Conservation (phyloP, 2,329 filamentous ascomycete species). For the Fusarium sp. region DNA sequence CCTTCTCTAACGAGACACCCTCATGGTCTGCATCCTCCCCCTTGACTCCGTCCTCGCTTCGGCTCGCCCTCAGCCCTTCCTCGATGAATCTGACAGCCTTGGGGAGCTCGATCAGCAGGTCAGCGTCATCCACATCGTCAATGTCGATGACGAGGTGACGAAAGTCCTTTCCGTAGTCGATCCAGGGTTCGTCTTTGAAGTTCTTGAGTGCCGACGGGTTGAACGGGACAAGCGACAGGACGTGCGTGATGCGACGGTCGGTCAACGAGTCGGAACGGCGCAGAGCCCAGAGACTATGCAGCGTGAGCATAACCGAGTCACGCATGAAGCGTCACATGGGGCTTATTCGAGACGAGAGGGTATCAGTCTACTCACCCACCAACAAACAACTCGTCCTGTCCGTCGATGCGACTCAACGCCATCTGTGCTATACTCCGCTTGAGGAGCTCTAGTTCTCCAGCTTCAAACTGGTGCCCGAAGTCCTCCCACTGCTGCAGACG, state of each 20-base stretch:
- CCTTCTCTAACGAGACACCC: conserved; percentile 36
- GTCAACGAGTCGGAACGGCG: conserved; percentile 76
- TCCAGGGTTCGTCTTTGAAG: conserved; percentile 62
- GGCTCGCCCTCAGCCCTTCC: conserved; percentile 66
- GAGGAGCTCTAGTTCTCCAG: conserved; percentile 40
- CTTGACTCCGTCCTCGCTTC: conserved; percentile 9
- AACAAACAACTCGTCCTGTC: conserved; percentile 55
- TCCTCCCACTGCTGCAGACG: conserved; percentile 41
- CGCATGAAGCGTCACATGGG: conserved; percentile 16
- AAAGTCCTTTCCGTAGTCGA: conserved; percentile 67
- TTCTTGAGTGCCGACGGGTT: conserved; percentile 51
- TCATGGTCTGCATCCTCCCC: conserved; percentile 27
- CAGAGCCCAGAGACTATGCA: conserved; percentile 77
- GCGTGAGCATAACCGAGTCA: conserved; percentile 19
- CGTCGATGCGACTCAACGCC: conserved; percentile 57
- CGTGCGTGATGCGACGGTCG: conserved; percentile 84
- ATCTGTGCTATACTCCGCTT: conserved; percentile 51
- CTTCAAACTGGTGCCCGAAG: conserved; percentile 37
- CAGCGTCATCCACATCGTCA: conserved; percentile 90
- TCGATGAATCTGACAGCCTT: conserved; percentile 86
- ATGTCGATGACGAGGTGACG: conserved; percentile 84
- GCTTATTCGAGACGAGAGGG: not conserved
- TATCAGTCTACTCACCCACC: conserved; percentile 50
- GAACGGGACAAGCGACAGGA: conserved; percentile 83
- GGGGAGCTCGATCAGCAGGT: conserved; percentile 85